Conservation (phyloP, 2,329 filamentous ascomycete genomes). For the Dendryphion nanum region DNA sequence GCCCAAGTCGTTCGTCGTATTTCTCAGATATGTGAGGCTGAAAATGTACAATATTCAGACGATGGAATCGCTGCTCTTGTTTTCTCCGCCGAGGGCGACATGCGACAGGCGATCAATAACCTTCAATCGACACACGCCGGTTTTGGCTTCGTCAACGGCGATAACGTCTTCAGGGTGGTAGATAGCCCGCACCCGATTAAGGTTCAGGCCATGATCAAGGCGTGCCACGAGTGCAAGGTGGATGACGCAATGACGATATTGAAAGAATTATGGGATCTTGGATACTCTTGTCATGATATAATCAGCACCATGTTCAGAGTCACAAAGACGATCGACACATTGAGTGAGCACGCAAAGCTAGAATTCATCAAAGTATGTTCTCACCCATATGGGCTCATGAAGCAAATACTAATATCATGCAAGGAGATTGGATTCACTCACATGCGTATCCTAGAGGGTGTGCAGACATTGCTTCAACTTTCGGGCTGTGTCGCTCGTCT, state of each 20-base stretch:
- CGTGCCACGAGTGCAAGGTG: conserved; percentile 88
- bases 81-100: conserved; percentile 96
- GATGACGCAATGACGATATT: conserved; percentile 82
- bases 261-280: conserved; percentile 88
- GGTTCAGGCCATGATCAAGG: conserved; percentile 97
- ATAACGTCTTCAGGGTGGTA: conserved; percentile 97
- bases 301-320: conserved; percentile 99
- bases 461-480: conserved; percentile 90
- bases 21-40: conserved; percentile 88
- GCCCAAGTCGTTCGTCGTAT: conserved; percentile 87
- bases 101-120: conserved; percentile 99
- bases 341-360: conserved; percentile 92
- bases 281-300: conserved; percentile 98
- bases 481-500: conserved; percentile 89
- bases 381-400: neutral
- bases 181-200: conserved; percentile 97
- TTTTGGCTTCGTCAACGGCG: conserved; percentile 94
- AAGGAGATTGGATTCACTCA: conserved; percentile 95
- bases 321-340: conserved; percentile 87
- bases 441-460: conserved; percentile 98
- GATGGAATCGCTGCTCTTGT: conserved; percentile 94
- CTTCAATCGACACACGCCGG: conserved; percentile 89
- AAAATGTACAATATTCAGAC: conserved; percentile 86
- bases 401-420: conserved; percentile 1
- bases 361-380: conserved; percentile 76